A percentile compares a stretch with the other conserved stretches of the same genome.
phyloP scores from a whole-genome alignment of 495 filamentous ascomycete species.

The Annulohypoxylon moriforme region DNA sequence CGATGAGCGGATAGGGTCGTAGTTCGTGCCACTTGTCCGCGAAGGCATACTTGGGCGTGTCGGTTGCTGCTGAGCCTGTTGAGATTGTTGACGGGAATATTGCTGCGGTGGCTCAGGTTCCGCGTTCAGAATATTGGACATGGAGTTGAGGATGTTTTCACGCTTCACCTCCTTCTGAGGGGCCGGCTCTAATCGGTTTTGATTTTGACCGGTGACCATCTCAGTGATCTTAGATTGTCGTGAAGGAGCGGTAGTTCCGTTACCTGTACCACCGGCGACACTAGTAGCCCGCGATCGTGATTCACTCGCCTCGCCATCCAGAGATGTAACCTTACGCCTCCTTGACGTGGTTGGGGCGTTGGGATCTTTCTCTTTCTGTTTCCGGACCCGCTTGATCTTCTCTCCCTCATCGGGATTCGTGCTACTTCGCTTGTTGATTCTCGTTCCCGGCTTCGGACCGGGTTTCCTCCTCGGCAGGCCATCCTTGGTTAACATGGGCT shows the following conservation, averaged over 20 bases:
- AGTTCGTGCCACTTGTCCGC: constrained; percentile 79
- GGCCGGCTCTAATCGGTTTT: constrained; percentile 45
- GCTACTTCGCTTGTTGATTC: constrained; percentile 57
- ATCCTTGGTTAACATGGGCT: constrained; percentile 56
- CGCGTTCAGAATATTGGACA: constrained; percentile 63
- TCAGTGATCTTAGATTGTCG: constrained; percentile 56
- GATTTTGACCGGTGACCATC: constrained; percentile 34
- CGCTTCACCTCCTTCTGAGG: constrained; percentile 53
- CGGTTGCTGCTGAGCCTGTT: constrained; percentile 44
- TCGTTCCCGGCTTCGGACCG: constrained; percentile 63
- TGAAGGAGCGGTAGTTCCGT: constrained; percentile 25
- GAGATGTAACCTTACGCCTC: constrained; percentile 59
- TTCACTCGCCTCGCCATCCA: constrained; percentile 36
- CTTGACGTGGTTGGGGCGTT: constrained; percentile 63
- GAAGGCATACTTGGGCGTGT: constrained; percentile 55
- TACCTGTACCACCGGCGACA: constrained; percentile 48
- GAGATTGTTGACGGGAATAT: constrained; percentile 37
- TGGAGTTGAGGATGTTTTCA: constrained; percentile 56
- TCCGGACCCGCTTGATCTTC: constrained; percentile 65
- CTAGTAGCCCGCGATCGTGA: constrained; percentile 36
- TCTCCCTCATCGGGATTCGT: constrained; percentile 55
- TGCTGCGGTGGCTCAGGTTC: constrained; percentile 55
- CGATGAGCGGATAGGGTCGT: constrained; percentile 85
- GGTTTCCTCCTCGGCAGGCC: constrained; percentile 62
- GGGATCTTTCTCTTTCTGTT: constrained; percentile 68